These are phyloP conservation scores for Fragosphaeria purpurea DNA, from an alignment of 2,329 filamentous ascomycete genomes.

Conservation along the genomic window DNA sequence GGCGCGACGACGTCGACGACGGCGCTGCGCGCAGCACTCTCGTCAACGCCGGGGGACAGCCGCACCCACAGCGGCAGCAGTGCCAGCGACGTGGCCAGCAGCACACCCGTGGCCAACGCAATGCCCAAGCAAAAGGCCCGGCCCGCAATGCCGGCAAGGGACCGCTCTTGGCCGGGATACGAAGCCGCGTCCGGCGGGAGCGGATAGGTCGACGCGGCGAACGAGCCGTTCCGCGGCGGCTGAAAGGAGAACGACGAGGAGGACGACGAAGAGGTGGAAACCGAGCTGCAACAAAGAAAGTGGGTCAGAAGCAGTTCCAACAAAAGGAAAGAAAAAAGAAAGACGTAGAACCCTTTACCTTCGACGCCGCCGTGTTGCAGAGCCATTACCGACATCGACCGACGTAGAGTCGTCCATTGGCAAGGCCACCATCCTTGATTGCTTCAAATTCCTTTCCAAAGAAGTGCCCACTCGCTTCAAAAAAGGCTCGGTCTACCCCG, in stretches of 20 bases:
- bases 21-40: conserved; percentile 8
- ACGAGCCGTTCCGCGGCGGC: no score
- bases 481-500: no score
- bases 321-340: neutral
- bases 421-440: no score
- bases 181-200: conserved; percentile 21
- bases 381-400: neutral
- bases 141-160: conserved; percentile 49
- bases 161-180: conserved; percentile 40
- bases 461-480: no score
- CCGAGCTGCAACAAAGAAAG: neutral
- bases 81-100: neutral
- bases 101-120: conserved; percentile 26
- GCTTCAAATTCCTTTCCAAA: no score
- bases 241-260: neutral
- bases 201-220: no score
- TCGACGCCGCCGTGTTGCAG: neutral
- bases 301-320: neutral
- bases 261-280: neutral
- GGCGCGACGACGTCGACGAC: conserved; percentile 31
- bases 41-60: neutral
- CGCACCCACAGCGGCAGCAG: neutral
- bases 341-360: neutral
- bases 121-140: conserved; percentile 45
- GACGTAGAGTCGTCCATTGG: neutral